Evolutionary conservation across 257 asterid genomes (phyloP).

Genomic region (Solanum chiquidenum): DNA sequence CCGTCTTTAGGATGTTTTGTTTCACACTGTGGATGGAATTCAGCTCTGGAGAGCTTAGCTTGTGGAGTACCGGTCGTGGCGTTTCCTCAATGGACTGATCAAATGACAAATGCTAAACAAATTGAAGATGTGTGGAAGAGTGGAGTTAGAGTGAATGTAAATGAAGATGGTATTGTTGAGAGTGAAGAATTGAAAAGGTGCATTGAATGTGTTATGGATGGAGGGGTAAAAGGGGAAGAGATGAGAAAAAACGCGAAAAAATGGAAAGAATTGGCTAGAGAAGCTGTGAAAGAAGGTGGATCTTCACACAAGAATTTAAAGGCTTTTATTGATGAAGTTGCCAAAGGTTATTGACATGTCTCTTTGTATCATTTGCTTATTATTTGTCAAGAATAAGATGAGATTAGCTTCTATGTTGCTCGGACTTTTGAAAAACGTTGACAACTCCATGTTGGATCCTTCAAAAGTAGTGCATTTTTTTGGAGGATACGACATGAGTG

Average conservation of each 20-base stretch:
- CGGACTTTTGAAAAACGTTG: background rate
- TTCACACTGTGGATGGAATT: conserved; percentile 33
- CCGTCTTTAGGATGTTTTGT: conserved; percentile 26
- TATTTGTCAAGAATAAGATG: background rate
- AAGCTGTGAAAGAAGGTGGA: conserved; percentile 16
- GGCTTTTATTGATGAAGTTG: background rate
- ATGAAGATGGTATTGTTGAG: conserved; percentile 10
- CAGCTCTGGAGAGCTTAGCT: conserved; percentile 15
- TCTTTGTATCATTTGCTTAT: background rate
- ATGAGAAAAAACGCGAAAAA: conserved; percentile 5
- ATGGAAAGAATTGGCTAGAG: conserved; percentile 12
- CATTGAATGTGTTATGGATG: conserved; percentile 10
- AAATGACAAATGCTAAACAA: conserved; percentile 19
- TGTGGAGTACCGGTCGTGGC: conserved; percentile 22
- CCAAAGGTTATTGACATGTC: background rate
- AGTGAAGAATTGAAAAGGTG: conserved; percentile 13
- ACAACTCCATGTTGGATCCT: background rate
- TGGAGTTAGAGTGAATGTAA: conserved; percentile 4
- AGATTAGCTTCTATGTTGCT: background rate
- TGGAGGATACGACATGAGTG: background rate
- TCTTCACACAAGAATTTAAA: conserved; percentile 9
- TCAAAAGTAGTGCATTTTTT: background rate
- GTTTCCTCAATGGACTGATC: conserved; percentile 20
- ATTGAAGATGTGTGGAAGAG: conserved; percentile 17
- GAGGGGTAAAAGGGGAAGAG: background rate